Evolutionary conservation across 2,329 filamentous ascomycete species (phyloP), one percentile per base, ranked within the genome.

Genomic region (Berkeleyomyces rouxiae): DNA sequence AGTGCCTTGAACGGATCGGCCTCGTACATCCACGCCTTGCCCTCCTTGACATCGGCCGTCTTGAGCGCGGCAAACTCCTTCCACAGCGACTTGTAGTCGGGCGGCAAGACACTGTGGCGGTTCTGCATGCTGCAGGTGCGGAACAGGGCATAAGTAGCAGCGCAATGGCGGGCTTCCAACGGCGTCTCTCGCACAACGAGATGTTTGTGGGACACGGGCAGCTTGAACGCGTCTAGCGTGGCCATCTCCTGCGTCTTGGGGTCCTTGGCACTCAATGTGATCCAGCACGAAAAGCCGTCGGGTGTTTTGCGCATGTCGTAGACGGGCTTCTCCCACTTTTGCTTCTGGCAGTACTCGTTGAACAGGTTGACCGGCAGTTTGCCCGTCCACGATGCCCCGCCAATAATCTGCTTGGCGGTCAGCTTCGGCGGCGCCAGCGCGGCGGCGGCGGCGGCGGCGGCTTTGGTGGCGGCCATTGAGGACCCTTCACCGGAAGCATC

Each of bases 51-150:
- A 68, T 96, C 92, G 67, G 84, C 81, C 66, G 82, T 83, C 74
- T 96, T 97, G 66, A 97, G 76, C 3, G 83, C 81, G 66, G 87
- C 82, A 67, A 99, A 96, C 64, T 91, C 85, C 71, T 95, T 95
- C 93, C 93, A 99, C 49, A 96, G 76, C 67, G 88, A 83, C 70
- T 86, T 87, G 74, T 96, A 95, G 64, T 87, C 88, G 0, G 93
- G 93, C 33, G 93, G 93, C 67, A 99, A 79, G 76, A 91, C 92
- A 77, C 90, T 95, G 71, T 96, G 90, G 69, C 96, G 83, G 71
- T 97, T 97, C 74, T 91, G 90, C 85, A 95, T 95, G 70, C 87
- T 96, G 73, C 88, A 92, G 3, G 97, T 88, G 59, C 93, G 82
- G 71, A 93, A 97, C 7, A 99, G 79, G 2, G 86, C 88, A 74